Evolutionary conservation across 1,139 yeast species (phyloP).

Genomic region (Taphrina betulina): DNA sequence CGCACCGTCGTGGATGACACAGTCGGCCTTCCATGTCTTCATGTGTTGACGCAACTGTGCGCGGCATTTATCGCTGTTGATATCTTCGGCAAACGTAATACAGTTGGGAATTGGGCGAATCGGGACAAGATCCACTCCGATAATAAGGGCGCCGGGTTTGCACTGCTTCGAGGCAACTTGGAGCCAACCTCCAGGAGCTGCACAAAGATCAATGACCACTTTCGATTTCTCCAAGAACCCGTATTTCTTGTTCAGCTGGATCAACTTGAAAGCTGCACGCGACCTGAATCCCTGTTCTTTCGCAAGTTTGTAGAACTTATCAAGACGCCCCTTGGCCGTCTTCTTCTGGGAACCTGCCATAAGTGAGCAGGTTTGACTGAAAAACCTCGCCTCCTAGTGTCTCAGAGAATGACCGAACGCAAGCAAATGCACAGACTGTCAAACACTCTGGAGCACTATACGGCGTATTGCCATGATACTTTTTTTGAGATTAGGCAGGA

Average conservation of each 20-base stretch:
- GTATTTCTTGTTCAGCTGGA: conserved; percentile 93
- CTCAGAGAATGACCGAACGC: background rate
- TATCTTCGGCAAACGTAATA: conserved; percentile 92
- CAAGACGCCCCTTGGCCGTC: conserved; percentile 70
- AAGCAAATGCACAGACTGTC: too few species aligned
- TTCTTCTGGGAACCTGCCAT: conserved; percentile 32
- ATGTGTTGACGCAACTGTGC: conserved; percentile 89
- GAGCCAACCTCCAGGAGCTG: conserved; percentile 91
- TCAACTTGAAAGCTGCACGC: conserved; percentile 93
- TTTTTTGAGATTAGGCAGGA: too few species aligned
- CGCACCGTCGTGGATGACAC: conserved; percentile 98
- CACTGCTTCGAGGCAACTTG: conserved; percentile 94
- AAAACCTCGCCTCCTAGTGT: background rate
- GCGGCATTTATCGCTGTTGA: conserved; percentile 96
- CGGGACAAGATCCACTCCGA: conserved; percentile 97
- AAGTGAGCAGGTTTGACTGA: background rate
- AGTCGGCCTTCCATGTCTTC: conserved; percentile 98
- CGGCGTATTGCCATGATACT: too few species aligned
- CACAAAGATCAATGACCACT: conserved; percentile 96
- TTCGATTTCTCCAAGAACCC: conserved; percentile 94
- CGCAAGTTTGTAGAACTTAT: conserved; percentile 91
- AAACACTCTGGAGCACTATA: too few species aligned
- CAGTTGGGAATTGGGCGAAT: conserved; percentile 92
- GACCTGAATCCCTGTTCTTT: conserved; percentile 95
- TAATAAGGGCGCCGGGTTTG: conserved; percentile 86